Percentiles rank a stretch among this genome's conserved stretches.
Conservation (phyloP, 306 rosid genomes). For the Prunus kanzakura region DNA sequence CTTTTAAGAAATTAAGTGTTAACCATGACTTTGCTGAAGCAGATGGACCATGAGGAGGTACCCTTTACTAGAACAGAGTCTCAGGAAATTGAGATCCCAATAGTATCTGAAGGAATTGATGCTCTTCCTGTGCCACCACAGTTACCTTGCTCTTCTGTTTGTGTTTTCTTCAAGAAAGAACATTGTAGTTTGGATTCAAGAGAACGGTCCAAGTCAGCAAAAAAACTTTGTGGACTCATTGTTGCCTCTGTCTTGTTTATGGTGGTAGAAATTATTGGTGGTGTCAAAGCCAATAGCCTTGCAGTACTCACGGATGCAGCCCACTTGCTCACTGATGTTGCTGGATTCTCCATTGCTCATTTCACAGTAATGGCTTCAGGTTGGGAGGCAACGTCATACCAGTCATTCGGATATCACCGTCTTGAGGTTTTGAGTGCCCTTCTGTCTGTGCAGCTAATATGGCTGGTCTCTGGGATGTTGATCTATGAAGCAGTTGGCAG, state of each 20-base stretch:
- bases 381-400: slow-evolving; percentile 75
- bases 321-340: slow-evolving; percentile 81
- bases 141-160: slow-evolving; percentile 38
- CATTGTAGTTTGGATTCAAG: slow-evolving; percentile 39
- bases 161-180: slow-evolving; percentile 57
- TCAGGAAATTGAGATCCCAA: slow-evolving; percentile 44
- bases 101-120: slow-evolving; percentile 28
- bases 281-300: slow-evolving; percentile 80
- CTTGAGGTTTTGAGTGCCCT: slow-evolving; percentile 94
- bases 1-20: not conserved
- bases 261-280: slow-evolving; percentile 76
- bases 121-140: slow-evolving; percentile 23
- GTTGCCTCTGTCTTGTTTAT: slow-evolving; percentile 56
- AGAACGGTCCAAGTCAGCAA: slow-evolving; percentile 54
- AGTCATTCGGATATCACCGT: slow-evolving; percentile 78
- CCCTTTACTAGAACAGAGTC: slow-evolving; percentile 35
- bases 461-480: slow-evolving; percentile 76
- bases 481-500: slow-evolving; percentile 72
- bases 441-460: slow-evolving; percentile 77
- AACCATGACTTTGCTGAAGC: slow-evolving; percentile 19
- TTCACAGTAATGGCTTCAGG: slow-evolving; percentile 84
- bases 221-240: slow-evolving; percentile 62
- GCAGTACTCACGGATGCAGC: slow-evolving; percentile 86
- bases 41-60: slow-evolving; percentile 49
- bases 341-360: slow-evolving; percentile 74